Evolutionary conservation across 371 early-diverging fungal species (phyloP).

Genomic region (Apophysomyces elegans): DNA sequence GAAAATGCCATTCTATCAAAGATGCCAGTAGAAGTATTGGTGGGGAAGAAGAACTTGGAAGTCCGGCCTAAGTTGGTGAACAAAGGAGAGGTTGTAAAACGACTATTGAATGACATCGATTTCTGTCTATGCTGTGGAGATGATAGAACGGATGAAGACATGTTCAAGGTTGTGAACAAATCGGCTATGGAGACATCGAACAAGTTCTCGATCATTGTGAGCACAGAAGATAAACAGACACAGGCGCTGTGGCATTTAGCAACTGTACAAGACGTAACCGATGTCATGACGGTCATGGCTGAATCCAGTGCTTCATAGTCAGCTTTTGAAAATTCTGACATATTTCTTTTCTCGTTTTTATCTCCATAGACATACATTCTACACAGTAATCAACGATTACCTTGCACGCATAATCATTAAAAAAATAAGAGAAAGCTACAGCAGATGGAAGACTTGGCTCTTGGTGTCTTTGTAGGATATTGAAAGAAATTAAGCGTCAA

Average conservation of each 20-base stretch:
- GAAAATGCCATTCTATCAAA: slow-evolving; percentile 88
- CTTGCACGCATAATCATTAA: background rate
- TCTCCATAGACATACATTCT: background rate
- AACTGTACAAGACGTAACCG: slow-evolving; percentile 56
- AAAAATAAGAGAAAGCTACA: background rate
- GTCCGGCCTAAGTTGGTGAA: slow-evolving; percentile 82
- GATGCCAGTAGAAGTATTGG: slow-evolving; percentile 90
- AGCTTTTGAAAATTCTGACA: too few species aligned
- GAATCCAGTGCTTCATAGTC: background rate
- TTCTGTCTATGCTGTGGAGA: slow-evolving; percentile 94
- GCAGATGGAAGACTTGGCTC: too few species aligned
- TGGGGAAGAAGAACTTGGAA: slow-evolving; percentile 97
- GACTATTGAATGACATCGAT: slow-evolving; percentile 68
- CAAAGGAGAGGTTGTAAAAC: slow-evolving; percentile 94
- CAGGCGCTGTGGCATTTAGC: slow-evolving; percentile 79
- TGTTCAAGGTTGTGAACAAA: slow-evolving; percentile 72
- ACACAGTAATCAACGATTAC: background rate
- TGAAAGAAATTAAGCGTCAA: background rate
- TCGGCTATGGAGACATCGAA: slow-evolving; percentile 30
- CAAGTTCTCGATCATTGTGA: slow-evolving; percentile 73
- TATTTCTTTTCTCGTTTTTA: background rate
- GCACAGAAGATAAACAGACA: slow-evolving; percentile 79
- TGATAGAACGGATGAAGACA: slow-evolving; percentile 95
- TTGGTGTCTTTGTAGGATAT: background rate
- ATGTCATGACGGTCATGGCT: slow-evolving; percentile 32